Conservation (phyloP, 192 early-diverging fungal genomes). For the Coemansia sp. region DNA sequence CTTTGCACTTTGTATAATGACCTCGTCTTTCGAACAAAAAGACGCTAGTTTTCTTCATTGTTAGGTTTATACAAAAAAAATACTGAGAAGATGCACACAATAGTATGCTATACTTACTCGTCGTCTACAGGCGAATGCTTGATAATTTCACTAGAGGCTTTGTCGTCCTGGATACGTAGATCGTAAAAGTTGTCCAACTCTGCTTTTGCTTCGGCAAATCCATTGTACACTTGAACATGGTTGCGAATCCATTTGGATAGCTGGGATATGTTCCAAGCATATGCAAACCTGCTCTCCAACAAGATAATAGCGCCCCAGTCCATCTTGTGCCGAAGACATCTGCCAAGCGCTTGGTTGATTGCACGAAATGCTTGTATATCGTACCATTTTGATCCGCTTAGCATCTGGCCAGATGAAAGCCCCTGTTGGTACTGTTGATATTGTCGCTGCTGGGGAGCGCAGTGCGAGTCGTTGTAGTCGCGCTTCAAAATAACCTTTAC, state of each 20-base stretch:
- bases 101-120: not conserved
- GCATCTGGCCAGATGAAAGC: not conserved
- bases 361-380: slow-evolving; percentile 62
- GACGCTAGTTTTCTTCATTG: too few species aligned
- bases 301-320: slow-evolving; percentile 67
- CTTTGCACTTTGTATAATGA: too few species aligned
- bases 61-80: too few species aligned
- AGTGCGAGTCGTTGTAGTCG: slow-evolving; percentile 49
- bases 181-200: slow-evolving; percentile 32
- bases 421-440: not conserved
- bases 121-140: not conserved
- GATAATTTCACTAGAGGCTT: not conserved
- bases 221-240: slow-evolving; percentile 15
- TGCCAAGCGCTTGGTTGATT: slow-evolving; percentile 61
- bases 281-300: slow-evolving; percentile 56
- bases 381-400: slow-evolving; percentile 58
- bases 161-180: not conserved
- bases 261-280: slow-evolving; percentile 17
- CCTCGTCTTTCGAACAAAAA: too few species aligned
- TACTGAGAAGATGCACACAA: not conserved
- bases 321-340: slow-evolving; percentile 58
- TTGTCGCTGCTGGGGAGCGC: not conserved
- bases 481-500: slow-evolving; percentile 56
- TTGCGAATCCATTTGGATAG: slow-evolving; percentile 57
- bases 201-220: slow-evolving; percentile 20